phyloP scores from a whole-genome alignment of 495 filamentous ascomycete genomes.

The Xylona heveae region DNA sequence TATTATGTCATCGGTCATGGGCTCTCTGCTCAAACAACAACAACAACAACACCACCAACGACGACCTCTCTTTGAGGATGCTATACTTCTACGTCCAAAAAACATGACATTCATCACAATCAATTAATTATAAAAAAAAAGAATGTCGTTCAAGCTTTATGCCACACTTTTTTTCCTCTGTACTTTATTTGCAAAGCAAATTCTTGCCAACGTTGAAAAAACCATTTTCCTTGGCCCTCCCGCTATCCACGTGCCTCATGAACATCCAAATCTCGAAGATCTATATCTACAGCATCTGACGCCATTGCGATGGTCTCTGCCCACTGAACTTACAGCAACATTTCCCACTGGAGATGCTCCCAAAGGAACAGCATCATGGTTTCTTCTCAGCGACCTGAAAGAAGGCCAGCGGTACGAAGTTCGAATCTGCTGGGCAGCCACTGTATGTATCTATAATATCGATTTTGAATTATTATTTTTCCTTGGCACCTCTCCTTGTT shows the following conservation, averaged over 20 bases:
- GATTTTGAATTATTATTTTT: neutral
- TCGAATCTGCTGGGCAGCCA: conserved; percentile 84
- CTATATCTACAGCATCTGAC: conserved; percentile 43
- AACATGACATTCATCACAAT: too few relatives aligned
- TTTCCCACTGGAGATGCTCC: conserved; percentile 35
- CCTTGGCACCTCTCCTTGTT: neutral
- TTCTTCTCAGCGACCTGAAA: conserved; percentile 53
- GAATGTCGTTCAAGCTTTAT: too few relatives aligned
- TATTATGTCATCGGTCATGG: too few relatives aligned
- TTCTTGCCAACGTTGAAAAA: conserved; percentile 67
- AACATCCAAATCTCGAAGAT: conserved; percentile 36
- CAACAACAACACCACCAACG: too few relatives aligned
- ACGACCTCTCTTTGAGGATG: too few relatives aligned
- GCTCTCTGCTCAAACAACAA: too few relatives aligned
- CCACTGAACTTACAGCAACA: conserved; percentile 37
- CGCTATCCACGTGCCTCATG: conserved; percentile 25
- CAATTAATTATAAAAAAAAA: too few relatives aligned
- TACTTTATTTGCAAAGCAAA: too few relatives aligned
- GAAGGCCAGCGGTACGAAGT: conserved; percentile 72
- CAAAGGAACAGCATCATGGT: conserved; percentile 55
- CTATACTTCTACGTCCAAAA: too few relatives aligned
- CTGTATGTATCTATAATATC: conserved; percentile 30
- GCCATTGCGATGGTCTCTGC: conserved; percentile 29
- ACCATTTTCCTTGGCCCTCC: conserved; percentile 63
- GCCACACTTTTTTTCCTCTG: too few relatives aligned